These are phyloP conservation scores for Boletus insuetus DNA, from an alignment of 768 basidiomycete species.

Conservation along the genomic window DNA sequence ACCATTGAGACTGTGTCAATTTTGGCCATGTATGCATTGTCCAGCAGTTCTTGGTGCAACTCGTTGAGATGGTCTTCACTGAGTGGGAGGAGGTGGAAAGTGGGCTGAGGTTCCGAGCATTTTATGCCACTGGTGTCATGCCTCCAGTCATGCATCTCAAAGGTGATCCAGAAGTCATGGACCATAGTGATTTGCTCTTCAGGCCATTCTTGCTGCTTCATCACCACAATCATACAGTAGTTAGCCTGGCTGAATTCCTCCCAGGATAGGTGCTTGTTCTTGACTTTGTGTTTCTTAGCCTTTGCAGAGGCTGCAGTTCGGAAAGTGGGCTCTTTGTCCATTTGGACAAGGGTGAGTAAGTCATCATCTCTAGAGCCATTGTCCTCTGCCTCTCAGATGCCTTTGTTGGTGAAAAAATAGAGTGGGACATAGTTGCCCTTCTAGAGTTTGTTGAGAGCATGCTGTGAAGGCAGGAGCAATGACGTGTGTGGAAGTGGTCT, in stretches of 20 bases:
- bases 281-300: not conserved
- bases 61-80: not conserved
- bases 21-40: not conserved
- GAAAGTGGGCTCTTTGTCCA: not conserved
- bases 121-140: not conserved
- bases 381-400: not conserved
- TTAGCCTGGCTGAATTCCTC: not conserved
- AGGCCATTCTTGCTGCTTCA: not conserved
- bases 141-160: not conserved
- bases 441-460: not conserved
- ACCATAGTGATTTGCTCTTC: rapidly evolving
- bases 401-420: not conserved
- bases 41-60: not conserved
- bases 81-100: rapidly evolving
- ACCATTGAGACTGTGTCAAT: not conserved
- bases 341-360: not conserved
- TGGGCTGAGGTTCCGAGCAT: rapidly evolving
- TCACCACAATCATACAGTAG: not conserved
- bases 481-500: not conserved
- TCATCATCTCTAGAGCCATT: not conserved
- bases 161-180: not conserved
- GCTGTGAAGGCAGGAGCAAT: not conserved
- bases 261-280: not conserved
- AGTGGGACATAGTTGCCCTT: not conserved
- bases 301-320: not conserved